A percentile compares a stretch with the other conserved stretches of the same genome.
Conservation (phyloP, 345 rosid genomes). For the Eutrema yunnanense region DNA sequence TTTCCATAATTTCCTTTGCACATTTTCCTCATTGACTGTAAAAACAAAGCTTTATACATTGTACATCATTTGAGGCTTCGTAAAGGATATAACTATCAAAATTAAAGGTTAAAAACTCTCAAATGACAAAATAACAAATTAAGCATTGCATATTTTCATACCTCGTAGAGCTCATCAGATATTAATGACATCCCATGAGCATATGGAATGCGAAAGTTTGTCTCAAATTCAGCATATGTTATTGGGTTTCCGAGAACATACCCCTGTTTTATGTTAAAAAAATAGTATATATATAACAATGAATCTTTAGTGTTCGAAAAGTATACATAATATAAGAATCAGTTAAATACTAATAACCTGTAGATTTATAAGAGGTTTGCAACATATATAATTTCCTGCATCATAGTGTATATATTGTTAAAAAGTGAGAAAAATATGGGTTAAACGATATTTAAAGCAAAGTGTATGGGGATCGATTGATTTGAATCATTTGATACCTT, state of each 20-base stretch:
- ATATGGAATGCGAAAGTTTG: conserved; percentile 33
- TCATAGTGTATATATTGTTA: neutral
- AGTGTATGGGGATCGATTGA: neutral
- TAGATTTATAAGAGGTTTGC: conserved; percentile 32
- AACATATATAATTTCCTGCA: conserved; percentile 12
- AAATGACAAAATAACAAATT: neutral
- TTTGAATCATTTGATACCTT: neutral
- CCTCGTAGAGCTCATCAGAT: conserved; percentile 51
- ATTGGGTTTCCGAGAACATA: conserved; percentile 42
- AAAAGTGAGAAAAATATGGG: neutral
- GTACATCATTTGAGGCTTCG: neutral
- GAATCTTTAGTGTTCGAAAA: neutral
- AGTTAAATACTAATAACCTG: conserved; percentile 14
- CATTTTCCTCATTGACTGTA: neutral
- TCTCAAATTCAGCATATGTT: conserved; percentile 26
- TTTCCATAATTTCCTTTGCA: conserved; percentile 6
- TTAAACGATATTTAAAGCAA: neutral
- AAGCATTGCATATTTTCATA: neutral
- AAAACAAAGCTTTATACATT: neutral
- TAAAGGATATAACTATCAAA: neutral
- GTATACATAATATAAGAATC: neutral
- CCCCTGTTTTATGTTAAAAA: conserved; percentile 30
- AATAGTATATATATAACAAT: neutral
- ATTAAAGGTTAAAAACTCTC: neutral
- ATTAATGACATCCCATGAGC: conserved; percentile 47